Conservation (phyloP, 345 rosid species). For the Heritiera littoralis region DNA sequence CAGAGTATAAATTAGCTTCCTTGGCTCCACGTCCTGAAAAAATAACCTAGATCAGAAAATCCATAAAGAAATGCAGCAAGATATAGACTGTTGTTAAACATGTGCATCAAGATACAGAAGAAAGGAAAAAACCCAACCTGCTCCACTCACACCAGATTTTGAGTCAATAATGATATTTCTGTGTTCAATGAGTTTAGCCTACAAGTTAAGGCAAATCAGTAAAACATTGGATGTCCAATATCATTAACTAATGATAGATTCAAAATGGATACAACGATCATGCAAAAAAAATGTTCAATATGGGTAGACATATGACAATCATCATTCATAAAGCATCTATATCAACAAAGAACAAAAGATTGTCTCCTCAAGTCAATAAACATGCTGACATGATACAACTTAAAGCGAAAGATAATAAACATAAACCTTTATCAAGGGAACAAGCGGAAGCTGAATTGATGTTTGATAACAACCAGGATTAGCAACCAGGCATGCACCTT, state of each 20-base stretch:
- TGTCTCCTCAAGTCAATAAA: neutral
- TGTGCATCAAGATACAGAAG: neutral
- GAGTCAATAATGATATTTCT: conserved; percentile 76
- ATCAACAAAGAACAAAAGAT: neutral
- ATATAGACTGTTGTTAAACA: conserved; percentile 1
- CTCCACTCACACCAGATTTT: conserved; percentile 98
- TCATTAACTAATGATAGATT: neutral
- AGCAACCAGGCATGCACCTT: conserved; percentile 75
- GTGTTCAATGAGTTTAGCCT: conserved; percentile 75
- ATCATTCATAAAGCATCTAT: neutral
- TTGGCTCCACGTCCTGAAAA: conserved; percentile 93
- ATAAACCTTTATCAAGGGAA: conserved; percentile 79
- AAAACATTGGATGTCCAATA: neutral
- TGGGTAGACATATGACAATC: neutral
- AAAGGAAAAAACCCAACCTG: conserved; percentile 55
- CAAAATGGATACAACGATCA: neutral
- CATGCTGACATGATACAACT: conserved; percentile 13
- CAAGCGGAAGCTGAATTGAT: conserved; percentile 89
- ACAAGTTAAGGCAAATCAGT: conserved; percentile 30
- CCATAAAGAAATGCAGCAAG: conserved; percentile 13
- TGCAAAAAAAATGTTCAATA: neutral
- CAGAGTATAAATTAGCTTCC: conserved; percentile 78
- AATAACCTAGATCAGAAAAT: conserved; percentile 17
- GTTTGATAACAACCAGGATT: conserved; percentile 99
- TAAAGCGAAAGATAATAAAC: conserved; percentile 3